phyloP scores from a whole-genome alignment of 148 eudicot species.

The Rhododendron kiyosumense region DNA sequence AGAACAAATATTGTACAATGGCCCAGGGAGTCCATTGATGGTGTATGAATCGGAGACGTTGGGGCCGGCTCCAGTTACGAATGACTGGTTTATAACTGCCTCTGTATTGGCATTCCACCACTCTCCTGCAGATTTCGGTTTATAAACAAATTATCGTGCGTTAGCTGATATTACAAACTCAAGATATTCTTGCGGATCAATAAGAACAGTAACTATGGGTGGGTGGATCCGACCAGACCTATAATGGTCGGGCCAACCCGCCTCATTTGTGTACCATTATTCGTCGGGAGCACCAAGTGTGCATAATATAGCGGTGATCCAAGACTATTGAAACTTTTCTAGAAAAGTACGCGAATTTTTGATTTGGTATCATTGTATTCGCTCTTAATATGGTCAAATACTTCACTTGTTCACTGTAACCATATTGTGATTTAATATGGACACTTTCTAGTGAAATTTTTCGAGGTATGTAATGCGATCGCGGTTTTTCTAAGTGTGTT shows the following conservation, averaged over 20 bases:
- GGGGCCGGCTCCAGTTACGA: constrained; percentile 52
- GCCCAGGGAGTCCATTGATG: constrained; percentile 58
- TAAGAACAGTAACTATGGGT: background rate
- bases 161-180: background rate
- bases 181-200: background rate
- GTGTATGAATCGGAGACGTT: constrained; percentile 60
- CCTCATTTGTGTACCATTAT: background rate
- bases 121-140: constrained; percentile 33
- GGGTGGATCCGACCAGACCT: background rate
- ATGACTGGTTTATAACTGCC: constrained; percentile 52
- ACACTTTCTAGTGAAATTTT: background rate
- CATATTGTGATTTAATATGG: no score
- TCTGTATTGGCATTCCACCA: constrained; percentile 65
- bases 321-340: background rate
- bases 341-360: no score
- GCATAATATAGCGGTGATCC: background rate
- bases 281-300: background rate
- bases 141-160: background rate
- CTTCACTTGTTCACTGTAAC: no score
- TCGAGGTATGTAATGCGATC: background rate
- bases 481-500: background rate
- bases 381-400: no score
- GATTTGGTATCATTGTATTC: background rate
- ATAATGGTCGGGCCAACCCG: background rate
- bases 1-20: constrained; percentile 51